Conservation (phyloP, 306 rosid species). For the Trifolium repens region DNA sequence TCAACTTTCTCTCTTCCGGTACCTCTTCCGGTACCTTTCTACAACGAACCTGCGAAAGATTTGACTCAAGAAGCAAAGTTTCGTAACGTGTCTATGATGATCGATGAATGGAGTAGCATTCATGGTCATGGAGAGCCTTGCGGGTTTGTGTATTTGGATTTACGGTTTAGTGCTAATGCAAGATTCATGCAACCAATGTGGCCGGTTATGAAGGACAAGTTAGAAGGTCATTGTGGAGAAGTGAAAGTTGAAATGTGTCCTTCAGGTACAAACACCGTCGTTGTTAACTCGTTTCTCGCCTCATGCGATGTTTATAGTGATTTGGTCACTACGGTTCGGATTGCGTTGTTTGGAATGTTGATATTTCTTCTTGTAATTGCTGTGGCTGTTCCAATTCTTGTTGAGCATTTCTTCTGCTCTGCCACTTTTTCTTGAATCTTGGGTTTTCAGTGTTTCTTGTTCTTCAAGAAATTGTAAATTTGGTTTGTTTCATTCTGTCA, state of each 20-base stretch:
- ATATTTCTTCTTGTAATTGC: slow-evolving; percentile 36
- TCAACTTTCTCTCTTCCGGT: slow-evolving; percentile 12
- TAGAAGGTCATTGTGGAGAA: slow-evolving; percentile 42
- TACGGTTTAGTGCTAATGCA: slow-evolving; percentile 26
- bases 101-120: slow-evolving; percentile 37
- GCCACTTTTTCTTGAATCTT: slow-evolving; percentile 19
- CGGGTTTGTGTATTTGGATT: slow-evolving; percentile 37
- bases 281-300: slow-evolving; percentile 11
- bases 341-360: slow-evolving; percentile 1
- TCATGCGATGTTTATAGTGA: slow-evolving; percentile 42
- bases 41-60: not conserved
- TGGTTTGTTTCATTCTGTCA: slow-evolving; percentile 5
- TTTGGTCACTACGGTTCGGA: slow-evolving; percentile 30
- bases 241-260: slow-evolving; percentile 43
- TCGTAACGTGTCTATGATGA: slow-evolving; percentile 11
- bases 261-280: not conserved
- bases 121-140: slow-evolving; percentile 11
- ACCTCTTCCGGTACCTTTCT: not conserved
- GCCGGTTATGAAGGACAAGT: slow-evolving; percentile 34
- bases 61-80: slow-evolving; percentile 29
- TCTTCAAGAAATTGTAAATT: slow-evolving; percentile 9
- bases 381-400: slow-evolving; percentile 24
- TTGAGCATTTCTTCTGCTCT: slow-evolving; percentile 41
- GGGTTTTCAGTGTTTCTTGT: not conserved
- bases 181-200: slow-evolving; percentile 28